A percentile compares a stretch with the other conserved stretches of the same genome.
Conservation (phyloP, 2,329 filamentous ascomycete species). For the Cercospora janseana region DNA sequence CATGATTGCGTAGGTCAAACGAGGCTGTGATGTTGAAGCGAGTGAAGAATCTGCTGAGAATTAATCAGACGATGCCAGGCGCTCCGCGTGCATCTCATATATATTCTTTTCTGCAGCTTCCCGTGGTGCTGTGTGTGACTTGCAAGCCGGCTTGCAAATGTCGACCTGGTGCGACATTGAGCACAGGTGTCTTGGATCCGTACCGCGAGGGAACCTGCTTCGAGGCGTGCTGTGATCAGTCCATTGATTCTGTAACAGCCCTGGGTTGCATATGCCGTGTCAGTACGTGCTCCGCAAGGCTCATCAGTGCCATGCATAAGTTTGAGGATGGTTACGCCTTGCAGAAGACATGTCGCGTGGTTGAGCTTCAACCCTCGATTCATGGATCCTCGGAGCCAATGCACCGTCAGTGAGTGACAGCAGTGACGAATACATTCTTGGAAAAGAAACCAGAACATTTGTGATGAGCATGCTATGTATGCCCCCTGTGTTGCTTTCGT, state of each 20-base stretch:
- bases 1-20: not conserved
- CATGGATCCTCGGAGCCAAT: not conserved
- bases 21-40: not conserved
- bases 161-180: not conserved
- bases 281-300: too few relatives aligned
- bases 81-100: too few relatives aligned
- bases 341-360: too few relatives aligned
- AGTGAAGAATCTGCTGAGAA: not conserved
- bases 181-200: not conserved
- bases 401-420: not conserved
- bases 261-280: too few relatives aligned
- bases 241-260: too few relatives aligned
- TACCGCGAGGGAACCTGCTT: too few relatives aligned
- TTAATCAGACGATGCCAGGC: too few relatives aligned
- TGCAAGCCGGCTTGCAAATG: conserved; percentile 9
- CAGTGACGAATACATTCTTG: not conserved
- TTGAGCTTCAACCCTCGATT: too few relatives aligned
- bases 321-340: too few relatives aligned
- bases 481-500: conserved; percentile 7
- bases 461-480: conserved; percentile 15
- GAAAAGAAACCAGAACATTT: conserved; percentile 15
- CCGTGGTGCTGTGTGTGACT: conserved; percentile 20
- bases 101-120: not conserved
- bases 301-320: too few relatives aligned
- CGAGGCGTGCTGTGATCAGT: too few relatives aligned